phyloP scores from a whole-genome alignment of 2,329 filamentous ascomycete species.

The Botrytis fragariae region DNA sequence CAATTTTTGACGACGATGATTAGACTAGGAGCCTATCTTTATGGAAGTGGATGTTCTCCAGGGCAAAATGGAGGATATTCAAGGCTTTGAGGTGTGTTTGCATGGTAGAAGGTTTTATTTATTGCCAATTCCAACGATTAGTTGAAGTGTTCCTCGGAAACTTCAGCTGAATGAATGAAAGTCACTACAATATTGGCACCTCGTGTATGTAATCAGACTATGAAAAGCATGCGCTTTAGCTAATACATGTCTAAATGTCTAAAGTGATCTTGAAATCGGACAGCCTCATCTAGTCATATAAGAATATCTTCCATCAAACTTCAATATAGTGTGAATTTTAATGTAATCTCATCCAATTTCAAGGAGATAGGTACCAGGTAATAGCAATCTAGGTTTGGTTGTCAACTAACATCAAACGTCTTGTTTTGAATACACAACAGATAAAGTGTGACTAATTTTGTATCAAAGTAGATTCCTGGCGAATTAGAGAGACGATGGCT shows the following conservation, averaged over 20 bases:
- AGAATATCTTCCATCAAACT: neutral
- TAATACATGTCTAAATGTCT: neutral
- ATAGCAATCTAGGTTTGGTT: neutral
- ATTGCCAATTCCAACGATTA: too few species aligned
- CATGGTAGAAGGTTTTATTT: neutral
- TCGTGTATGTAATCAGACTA: neutral
- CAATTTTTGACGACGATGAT: neutral
- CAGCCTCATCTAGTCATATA: too few species aligned
- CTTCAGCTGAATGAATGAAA: neutral
- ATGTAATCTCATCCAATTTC: neutral
- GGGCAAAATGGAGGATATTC: neutral
- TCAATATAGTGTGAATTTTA: neutral
- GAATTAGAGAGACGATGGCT: neutral
- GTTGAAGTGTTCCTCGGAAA: neutral
- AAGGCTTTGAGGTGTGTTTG: neutral
- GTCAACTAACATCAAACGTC: neutral
- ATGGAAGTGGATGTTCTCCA: fast-evolving
- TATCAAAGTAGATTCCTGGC: fast-evolving
- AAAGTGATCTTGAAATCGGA: neutral
- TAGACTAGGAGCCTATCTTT: neutral
- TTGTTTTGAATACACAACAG: neutral
- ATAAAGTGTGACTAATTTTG: neutral
- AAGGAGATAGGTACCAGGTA: neutral
- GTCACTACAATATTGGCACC: neutral
- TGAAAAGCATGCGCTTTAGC: neutral